Base-by-base conservation (phyloP, 169 alveolate species). In the Eimeria brunetti region DNA sequence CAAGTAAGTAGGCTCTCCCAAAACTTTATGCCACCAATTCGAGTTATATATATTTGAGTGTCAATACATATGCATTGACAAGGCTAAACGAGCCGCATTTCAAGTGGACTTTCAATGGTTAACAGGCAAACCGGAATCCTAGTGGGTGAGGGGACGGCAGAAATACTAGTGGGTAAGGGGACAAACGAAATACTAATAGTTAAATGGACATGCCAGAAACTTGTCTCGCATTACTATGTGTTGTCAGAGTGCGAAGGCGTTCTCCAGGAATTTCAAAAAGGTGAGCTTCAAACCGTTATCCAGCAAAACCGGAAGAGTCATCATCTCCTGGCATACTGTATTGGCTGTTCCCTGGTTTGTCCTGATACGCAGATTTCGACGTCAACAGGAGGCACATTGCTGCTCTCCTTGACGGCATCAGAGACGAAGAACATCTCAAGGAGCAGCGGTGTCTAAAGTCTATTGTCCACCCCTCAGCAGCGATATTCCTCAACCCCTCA, bases 221-320 rank as follows among this genome's bases (percentile, higher is more conserved):
- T 33, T 33, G 8, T 14, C n/a, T 69, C 80, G 22, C 51, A 69
- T 12, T 69, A 11, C 51, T 41, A 8, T 85, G 64, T 60, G 81
- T 38, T 38, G 8, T 60, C 91, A 85, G 91, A 38, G 7, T 85
- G 91, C 78, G 58, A 85, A 60, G 41, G 38, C 56, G 69, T 85
- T 3, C 49, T 60, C 60, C n/a, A 85, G 41, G 49, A 58, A 22
- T 85, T 85, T 41, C 41, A 38, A 62, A 33, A 27, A 36, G 91
- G 91, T 85, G 49, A 20, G 58, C 11, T 1, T 30, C 75, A 36
- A n/a, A 4, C 14, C 3, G 16, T 20, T 14, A 33, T 18, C 27
- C 53, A 41, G 44, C 30, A 56, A 30, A 24, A 14, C 22, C 5
- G 27, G 78, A n/a, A 24, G 24, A 56, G 58, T 38, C 2, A 7